These are phyloP conservation scores for Hypoxylon sp. DNA, from an alignment of 2,329 filamentous ascomycete genomes.

Conservation along the genomic window DNA sequence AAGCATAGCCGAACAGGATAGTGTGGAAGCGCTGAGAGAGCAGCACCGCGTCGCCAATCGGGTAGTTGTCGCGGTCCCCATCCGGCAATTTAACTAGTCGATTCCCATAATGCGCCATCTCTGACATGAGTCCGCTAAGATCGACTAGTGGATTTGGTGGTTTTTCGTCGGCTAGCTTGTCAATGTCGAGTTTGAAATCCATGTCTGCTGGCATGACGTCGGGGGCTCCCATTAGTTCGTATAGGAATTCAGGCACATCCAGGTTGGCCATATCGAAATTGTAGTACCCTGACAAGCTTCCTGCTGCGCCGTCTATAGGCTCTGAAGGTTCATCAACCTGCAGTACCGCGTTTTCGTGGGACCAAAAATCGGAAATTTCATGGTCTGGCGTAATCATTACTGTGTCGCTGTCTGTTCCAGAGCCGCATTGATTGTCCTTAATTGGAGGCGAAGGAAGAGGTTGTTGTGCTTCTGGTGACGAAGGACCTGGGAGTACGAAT, in stretches of 20 bases:
- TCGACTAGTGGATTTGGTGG: slow-evolving; percentile 1
- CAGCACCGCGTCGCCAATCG: slow-evolving; percentile 10
- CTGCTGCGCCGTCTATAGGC: background rate
- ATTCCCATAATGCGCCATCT: slow-evolving; percentile 12
- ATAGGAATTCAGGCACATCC: slow-evolving; percentile 11
- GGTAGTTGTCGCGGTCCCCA: slow-evolving; percentile 14
- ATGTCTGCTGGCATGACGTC: slow-evolving; percentile 1
- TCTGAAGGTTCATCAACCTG: background rate
- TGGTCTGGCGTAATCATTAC: slow-evolving; percentile 11
- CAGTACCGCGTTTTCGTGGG: background rate
- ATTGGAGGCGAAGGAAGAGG: slow-evolving; percentile 1
- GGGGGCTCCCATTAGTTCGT: slow-evolving; percentile 2
- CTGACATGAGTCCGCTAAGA: slow-evolving; percentile 6
- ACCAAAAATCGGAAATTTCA: slow-evolving; percentile 12
- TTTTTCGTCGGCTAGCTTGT: slow-evolving; percentile 6
- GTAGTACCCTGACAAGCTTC: slow-evolving; percentile 1
- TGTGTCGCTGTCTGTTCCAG: slow-evolving; percentile 5
- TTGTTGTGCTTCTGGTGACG: slow-evolving; percentile 10
- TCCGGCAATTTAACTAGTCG: background rate
- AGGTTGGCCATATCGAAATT: slow-evolving; percentile 8
- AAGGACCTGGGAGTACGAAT: slow-evolving; percentile 8
- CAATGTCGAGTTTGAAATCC: slow-evolving; percentile 10
- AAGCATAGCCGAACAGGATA: slow-evolving; percentile 10
- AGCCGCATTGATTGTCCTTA: background rate
- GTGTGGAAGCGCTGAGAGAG: slow-evolving; percentile 10